Base-by-base conservation (phyloP, 306 rosid genomes). In the Malus domestica region DNA sequence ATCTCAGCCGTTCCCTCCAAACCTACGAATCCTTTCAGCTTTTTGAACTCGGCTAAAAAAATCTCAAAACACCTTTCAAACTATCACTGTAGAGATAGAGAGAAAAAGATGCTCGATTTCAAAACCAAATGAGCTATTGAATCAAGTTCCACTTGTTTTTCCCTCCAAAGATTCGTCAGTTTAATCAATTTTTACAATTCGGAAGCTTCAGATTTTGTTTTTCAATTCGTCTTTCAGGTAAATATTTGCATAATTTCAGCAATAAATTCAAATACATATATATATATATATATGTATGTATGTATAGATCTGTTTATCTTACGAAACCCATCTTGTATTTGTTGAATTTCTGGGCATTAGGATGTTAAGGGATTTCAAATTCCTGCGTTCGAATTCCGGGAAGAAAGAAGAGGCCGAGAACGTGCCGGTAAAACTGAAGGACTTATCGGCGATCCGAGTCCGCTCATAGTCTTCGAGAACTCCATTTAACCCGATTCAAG, bases 341-440 rank as follows among this genome's bases (percentile, higher is more conserved):
- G 57, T 62, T 75, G 19, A 29, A 38, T 71, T 68, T 67, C 63
- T 67, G 38, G 7, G 0, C 13, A 38, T 62, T 57, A 95, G 97
- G 81, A 95, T 95, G 98, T 77, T 90, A 78, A 88, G 90, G 85
- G 98, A 95, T 74, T 89, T 77, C 76, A 95, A 90, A 40, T 80
- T 84, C 67, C 65, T 92, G 23, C 92, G 96, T 44, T 90, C 91
- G 78, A 86, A 80, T 77, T 75, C 89, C 3, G 81, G 73, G 20
- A 90, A 88, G 84, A 72, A 65, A 22, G 98, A 90, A 51, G 98
- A 95, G 82, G 27, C 75, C 0, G 98, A 95, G 87, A 95, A 95
- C 75, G 79, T 89, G 20, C 88, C 88, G 0, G 79, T 78, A 8
- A 85, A 84, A 78, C 90, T 87, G 1, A 78, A 51, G 40, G 91